phyloP scores from a whole-genome alignment of 148 eudicot species.

The Vaccinium macrocarpon region DNA sequence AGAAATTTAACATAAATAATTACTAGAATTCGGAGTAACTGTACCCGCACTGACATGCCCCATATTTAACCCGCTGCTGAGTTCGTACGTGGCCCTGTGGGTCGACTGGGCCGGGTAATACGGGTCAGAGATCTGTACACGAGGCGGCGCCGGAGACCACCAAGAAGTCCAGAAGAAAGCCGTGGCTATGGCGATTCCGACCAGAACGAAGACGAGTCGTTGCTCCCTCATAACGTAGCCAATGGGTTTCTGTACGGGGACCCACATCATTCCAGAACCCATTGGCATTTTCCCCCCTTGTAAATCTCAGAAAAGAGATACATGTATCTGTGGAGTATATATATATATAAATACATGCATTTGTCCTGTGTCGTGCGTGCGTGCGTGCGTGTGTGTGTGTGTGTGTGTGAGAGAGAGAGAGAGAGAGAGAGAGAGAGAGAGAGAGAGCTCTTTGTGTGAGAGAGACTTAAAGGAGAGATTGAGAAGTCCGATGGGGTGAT shows the following conservation, averaged over 20 bases:
- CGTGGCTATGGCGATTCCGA: constrained; percentile 69
- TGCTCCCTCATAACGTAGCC: constrained; percentile 75
- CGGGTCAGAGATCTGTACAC: constrained; percentile 11
- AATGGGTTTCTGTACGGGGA: constrained; percentile 45
- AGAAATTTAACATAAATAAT: neutral
- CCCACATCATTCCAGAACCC: constrained; percentile 63
- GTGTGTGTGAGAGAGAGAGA: too few species aligned
- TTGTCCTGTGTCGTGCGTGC: too few species aligned
- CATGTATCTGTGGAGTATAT: neutral
- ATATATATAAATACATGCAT: neutral
- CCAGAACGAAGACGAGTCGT: constrained; percentile 62
- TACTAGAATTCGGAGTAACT: neutral
- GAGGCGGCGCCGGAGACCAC: constrained; percentile 18
- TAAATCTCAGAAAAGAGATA: neutral
- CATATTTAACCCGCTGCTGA: constrained; percentile 18
- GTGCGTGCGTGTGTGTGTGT: too few species aligned
- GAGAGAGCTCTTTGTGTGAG: constrained; percentile 17
- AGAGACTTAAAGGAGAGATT: constrained; percentile 15
- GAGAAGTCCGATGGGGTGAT: constrained; percentile 1
- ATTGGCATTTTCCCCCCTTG: constrained; percentile 17
- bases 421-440: constrained; percentile 9
- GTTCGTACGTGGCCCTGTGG: constrained; percentile 26
- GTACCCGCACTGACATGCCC: neutral
- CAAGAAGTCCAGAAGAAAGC: constrained; percentile 51
- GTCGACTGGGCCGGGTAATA: constrained; percentile 23